These are phyloP conservation scores for Aspergillus haitiensis DNA, from an alignment of 495 filamentous ascomycete species.

Conservation along the genomic window DNA sequence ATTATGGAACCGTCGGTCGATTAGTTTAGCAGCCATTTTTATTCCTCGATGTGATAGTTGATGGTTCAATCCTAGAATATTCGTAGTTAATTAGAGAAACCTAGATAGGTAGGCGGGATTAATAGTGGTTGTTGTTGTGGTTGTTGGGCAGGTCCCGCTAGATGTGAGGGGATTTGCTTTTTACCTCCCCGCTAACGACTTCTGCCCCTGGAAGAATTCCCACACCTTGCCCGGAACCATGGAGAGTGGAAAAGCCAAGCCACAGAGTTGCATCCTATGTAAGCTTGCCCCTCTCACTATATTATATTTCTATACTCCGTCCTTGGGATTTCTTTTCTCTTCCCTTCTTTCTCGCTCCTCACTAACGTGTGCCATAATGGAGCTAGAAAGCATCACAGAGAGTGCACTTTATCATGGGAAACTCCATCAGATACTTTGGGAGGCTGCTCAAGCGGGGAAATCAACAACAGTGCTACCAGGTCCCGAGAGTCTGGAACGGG, in stretches of 20 bases:
- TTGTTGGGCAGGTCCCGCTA: not conserved
- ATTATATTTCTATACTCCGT: not conserved
- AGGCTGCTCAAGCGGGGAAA: slow-evolving; percentile 35
- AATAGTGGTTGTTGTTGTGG: not conserved
- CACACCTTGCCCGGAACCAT: slow-evolving; percentile 3
- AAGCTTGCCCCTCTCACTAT: not conserved
- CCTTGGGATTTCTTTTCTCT: not conserved
- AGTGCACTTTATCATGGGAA: slow-evolving; percentile 26
- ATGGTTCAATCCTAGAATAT: not conserved
- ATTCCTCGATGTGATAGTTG: not conserved
- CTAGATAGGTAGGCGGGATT: not conserved
- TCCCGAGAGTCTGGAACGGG: slow-evolving; percentile 32
- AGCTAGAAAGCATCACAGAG: slow-evolving; percentile 12
- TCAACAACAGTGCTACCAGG: slow-evolving; percentile 38
- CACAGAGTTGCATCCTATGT: not conserved
- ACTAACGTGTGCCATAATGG: slow-evolving; percentile 3
- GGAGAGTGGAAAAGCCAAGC: not conserved
- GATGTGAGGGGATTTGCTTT: not conserved
- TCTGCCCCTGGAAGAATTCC: slow-evolving; percentile 1
- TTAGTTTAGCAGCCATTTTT: slow-evolving; percentile 45
- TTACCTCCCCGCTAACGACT: slow-evolving; percentile 13
- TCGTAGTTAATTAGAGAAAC: not conserved
- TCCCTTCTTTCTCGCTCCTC: not conserved
- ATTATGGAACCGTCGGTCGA: slow-evolving; percentile 46
- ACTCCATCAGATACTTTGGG: slow-evolving; percentile 38